phyloP scores from a whole-genome alignment of 441 rosid genomes.

The Flueggea neowawraea region DNA sequence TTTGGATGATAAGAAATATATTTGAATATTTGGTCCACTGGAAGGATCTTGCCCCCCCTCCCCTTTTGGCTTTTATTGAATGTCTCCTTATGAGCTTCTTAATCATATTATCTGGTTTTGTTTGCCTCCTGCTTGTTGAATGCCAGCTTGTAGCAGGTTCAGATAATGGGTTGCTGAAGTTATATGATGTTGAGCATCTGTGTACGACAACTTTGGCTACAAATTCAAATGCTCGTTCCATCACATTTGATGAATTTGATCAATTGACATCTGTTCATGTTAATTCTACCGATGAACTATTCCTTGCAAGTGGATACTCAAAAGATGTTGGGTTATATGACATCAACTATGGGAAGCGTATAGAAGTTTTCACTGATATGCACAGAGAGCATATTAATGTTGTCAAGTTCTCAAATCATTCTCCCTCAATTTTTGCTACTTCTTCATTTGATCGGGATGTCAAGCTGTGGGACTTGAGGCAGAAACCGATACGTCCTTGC shows the following conservation, averaged over 20 bases:
- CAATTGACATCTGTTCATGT: conserved; percentile 93
- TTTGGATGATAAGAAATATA: too few relatives aligned
- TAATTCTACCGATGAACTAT: conserved; percentile 77
- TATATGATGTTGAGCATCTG: conserved; percentile 60
- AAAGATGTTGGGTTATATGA: conserved; percentile 86
- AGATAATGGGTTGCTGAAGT: conserved; percentile 79
- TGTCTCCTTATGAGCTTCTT: conserved; percentile 3
- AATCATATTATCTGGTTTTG: conserved; percentile 10
- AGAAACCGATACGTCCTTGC: conserved; percentile 73
- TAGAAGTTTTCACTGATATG: conserved; percentile 80
- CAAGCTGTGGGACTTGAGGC: conserved; percentile 94
- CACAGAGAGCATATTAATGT: conserved; percentile 92
- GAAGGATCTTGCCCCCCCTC: too few relatives aligned
- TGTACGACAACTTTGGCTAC: conserved; percentile 30
- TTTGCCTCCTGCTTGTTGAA: conserved; percentile 6
- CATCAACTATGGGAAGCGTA: conserved; percentile 62
- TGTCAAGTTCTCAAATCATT: conserved; percentile 87
- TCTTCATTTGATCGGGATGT: conserved; percentile 92
- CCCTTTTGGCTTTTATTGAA: background rate
- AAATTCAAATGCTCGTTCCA: conserved; percentile 34
- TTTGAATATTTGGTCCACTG: too few relatives aligned
- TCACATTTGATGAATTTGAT: conserved; percentile 82
- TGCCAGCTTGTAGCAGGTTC: conserved; percentile 96
- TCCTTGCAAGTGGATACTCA: conserved; percentile 96
- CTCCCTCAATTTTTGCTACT: conserved; percentile 83